Evolutionary conservation across 2,329 filamentous ascomycete species (phyloP), one percentile per base, ranked within the genome.

Genomic region (Pseudogymnoascus sp.): DNA sequence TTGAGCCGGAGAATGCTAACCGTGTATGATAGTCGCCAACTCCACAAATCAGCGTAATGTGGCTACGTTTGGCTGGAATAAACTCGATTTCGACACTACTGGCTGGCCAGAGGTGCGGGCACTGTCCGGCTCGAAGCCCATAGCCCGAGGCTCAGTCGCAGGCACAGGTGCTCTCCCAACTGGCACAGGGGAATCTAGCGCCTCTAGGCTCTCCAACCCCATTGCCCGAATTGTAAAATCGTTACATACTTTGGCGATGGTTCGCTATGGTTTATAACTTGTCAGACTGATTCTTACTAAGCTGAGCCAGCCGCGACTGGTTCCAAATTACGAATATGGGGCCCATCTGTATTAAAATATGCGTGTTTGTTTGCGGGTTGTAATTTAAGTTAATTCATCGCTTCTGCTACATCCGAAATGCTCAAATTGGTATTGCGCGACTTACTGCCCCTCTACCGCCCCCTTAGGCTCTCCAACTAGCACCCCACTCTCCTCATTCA

Each of bases 351-450:
- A 47, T 47, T 8, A 47, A n/a, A 47, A 9, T 6, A 28, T 11
- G 22, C 6, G 22, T 16, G 1, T 25, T 8, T 28, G 22, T 16
- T 16, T 30, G 22, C 16, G 14, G 30, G 16, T 50, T 16, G 22
- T 6, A 22, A 11, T 14, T 14, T 54, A 32, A 5, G 18, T 18
- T 12, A 18, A 6, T 32, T 54, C 28, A 54, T 32, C n/a, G 11
- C 30, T 30, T 32, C 47, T 32, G 28, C 28, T 54, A 32, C 11
- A 54, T 8, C 28, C 11, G 47, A 32, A 54, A 32, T 20, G 28
- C 47, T 54, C 47, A 54, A 54, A 54, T 54, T 54, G 47, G 47
- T 54, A 54, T 54, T 54, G 47, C 47, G 32, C 25, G 16, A 54
- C 47, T 20, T 14, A 54, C n/a, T 54, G 28, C 3, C 28, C 47